Percentiles rank a stretch among this genome's conserved stretches.
phyloP scores from a whole-genome alignment of 169 alveolate species.

The Neospora caninum region DNA sequence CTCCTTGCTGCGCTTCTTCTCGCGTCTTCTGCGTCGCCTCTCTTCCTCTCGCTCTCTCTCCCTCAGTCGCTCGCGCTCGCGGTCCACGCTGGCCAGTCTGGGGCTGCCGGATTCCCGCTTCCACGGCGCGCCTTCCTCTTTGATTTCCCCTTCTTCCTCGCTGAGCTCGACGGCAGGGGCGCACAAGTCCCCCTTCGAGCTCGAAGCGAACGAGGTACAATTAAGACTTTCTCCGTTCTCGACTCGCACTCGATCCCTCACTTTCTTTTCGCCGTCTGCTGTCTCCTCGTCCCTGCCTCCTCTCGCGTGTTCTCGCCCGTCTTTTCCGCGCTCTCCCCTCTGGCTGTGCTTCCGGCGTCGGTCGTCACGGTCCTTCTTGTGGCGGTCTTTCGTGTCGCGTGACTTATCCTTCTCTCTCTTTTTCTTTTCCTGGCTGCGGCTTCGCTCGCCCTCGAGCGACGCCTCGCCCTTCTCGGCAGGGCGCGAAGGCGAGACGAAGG shows the following conservation, averaged over 20 bases:
- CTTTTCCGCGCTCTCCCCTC: not conserved
- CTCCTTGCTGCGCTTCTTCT: not conserved
- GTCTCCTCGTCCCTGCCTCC: not conserved
- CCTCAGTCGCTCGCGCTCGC: no score
- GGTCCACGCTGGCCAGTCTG: not conserved
- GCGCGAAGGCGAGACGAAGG: no score
- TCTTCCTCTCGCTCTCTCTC: not conserved
- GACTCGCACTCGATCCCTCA: not conserved
- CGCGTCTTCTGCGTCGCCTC: not conserved
- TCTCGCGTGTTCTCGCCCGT: not conserved
- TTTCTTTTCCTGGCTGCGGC: not conserved
- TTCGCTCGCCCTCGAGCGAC: no score
- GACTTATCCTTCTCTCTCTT: not conserved
- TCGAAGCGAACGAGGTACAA: no score
- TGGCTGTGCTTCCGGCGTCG: no score
- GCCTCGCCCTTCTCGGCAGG: no score
- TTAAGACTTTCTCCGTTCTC: not conserved
- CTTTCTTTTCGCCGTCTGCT: not conserved
- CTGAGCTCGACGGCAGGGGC: no score
- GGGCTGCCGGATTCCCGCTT: not conserved
- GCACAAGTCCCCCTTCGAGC: no score
- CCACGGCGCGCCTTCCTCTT: not conserved
- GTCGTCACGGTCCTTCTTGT: no score
- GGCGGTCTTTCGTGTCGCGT: no score
- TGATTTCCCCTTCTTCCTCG: not conserved